Base-by-base conservation (phyloP, 2,329 filamentous ascomycete species). In the Cladophialophora yegresii region DNA sequence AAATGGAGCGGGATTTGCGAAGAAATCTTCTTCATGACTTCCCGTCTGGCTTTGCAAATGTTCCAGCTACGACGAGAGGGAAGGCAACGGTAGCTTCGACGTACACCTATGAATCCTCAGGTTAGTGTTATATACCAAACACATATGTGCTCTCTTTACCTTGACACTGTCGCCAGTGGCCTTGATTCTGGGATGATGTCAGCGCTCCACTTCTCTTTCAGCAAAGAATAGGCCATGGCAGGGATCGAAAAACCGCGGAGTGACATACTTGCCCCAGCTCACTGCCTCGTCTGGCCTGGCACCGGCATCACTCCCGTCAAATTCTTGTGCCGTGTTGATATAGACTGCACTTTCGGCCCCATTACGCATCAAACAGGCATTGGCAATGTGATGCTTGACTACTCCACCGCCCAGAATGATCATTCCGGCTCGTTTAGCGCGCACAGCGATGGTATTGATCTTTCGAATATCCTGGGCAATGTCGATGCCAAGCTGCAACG, bases 371-470 rank as follows among this genome's bases (percentile, higher is more conserved):
- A 99, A 77, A 72, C 92, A 96, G 2, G 95, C 95, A 76, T 99
- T 99, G 58, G 95, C 93, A 74, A 99, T 98, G 77, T 99, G 95
- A 74, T 99, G 95, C 81, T 99, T 99, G 72, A 99, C 85, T n/a
- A 99, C 81, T 0, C 95, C 95, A 6, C 95, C 95, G 0, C 95
- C 95, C 0, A 99, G 82, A 62, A 99, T 91, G 71, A 99, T 93
- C 89, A 98, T 98, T 57, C 95, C 95, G 0, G 91, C 90, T 61
- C 91, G 83, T 78, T 92, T 92, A 2, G 95, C 95, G 13, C 90
- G 83, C 33, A 98, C 91, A 0, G 93, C 88, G 67, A 98, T 87
- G 13, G 91, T 96, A 79, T 99, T 99, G 77, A 99, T 92, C 67
- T 85, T 87, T 22, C 95, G 87, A 66, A 99, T 95, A 73, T 99